Conservation (phyloP, 495 filamentous ascomycete genomes). For the Cercophora scortea region DNA sequence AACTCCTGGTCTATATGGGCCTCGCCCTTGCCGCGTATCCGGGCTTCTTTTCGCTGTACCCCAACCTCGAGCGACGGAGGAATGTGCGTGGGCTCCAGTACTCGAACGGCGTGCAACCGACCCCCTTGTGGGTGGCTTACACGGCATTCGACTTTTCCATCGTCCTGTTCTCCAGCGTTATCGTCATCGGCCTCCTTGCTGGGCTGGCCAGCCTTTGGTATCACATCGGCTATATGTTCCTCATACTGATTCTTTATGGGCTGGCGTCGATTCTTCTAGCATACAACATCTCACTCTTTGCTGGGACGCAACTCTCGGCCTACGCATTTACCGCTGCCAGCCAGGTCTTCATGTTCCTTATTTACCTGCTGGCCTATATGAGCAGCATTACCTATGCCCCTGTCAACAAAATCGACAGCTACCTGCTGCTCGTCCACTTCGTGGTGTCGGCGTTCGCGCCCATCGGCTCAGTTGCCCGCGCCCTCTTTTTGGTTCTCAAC, state of each 20-base stretch:
- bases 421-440: conserved; percentile 58
- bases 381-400: conserved; percentile 60
- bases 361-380: conserved; percentile 71
- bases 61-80: conserved; percentile 66
- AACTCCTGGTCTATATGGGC: conserved; percentile 71
- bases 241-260: conserved; percentile 69
- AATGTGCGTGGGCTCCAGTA: conserved; percentile 80
- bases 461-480: conserved; percentile 56
- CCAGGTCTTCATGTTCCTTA: conserved; percentile 64
- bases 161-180: conserved; percentile 50
- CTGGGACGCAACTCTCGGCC: conserved; percentile 30
- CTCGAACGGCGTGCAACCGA: conserved; percentile 67
- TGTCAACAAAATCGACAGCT: conserved; percentile 48
- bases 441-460: conserved; percentile 61
- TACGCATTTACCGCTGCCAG: conserved; percentile 57
- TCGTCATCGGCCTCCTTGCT: conserved; percentile 54
- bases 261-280: conserved; percentile 60
- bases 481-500: conserved; percentile 69
- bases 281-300: conserved; percentile 66
- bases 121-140: conserved; percentile 76
- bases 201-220: conserved; percentile 59
- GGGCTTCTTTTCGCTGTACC: conserved; percentile 80
- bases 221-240: conserved; percentile 64
- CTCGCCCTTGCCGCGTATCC: conserved; percentile 70
- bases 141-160: conserved; percentile 68